These are phyloP conservation scores for Annona cherimola DNA, from an alignment of 164 flowering plant genomes.

Conservation along the genomic window DNA sequence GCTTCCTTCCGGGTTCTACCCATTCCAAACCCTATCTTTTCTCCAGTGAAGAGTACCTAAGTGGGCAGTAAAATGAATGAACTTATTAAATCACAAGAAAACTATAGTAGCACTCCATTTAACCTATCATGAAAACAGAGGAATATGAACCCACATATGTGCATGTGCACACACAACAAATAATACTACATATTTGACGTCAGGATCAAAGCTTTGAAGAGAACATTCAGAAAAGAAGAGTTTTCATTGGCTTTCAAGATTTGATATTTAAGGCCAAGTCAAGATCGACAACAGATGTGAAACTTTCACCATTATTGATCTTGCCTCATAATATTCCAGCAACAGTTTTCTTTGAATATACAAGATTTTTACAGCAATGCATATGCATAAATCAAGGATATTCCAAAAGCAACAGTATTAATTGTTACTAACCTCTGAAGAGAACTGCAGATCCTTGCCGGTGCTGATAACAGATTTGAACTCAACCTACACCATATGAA, in stretches of 20 bases:
- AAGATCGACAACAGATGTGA: background rate
- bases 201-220: background rate
- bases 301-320: background rate
- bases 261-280: background rate
- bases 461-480: constrained; percentile 67
- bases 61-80: constrained; percentile 10
- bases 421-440: constrained; percentile 66
- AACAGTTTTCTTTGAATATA: background rate
- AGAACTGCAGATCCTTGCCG: constrained; percentile 75
- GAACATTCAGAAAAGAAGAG: background rate
- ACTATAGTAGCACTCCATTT: background rate
- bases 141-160: background rate
- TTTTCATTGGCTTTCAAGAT: background rate
- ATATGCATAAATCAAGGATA: background rate
- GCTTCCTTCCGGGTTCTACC: constrained; percentile 92
- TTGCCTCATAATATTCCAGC: background rate
- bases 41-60: constrained; percentile 84
- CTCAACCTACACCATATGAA: constrained; percentile 60
- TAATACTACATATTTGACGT: background rate
- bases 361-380: background rate
- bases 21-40: constrained; percentile 84
- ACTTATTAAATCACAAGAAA: background rate
- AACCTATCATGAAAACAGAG: background rate
- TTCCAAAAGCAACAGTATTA: no score
- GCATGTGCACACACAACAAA: no score